Conservation (phyloP, 2,329 filamentous ascomycete species). For the Aspergillus fischeri region DNA sequence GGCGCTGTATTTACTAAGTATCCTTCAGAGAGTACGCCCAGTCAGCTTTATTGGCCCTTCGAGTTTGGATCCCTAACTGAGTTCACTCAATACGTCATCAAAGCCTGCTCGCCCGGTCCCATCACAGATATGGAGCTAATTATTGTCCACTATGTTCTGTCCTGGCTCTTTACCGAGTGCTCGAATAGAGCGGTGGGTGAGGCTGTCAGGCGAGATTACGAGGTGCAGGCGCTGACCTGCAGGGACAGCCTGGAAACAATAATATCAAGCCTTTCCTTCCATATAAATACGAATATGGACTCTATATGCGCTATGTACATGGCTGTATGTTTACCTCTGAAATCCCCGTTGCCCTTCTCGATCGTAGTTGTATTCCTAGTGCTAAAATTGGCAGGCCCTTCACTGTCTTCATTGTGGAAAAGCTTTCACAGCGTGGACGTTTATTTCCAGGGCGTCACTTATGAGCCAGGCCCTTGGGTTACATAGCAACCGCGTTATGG, state of each 20-base stretch:
- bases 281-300: slow-evolving; percentile 5
- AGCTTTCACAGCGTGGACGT: no score
- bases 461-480: no score
- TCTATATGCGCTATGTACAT: slow-evolving; percentile 11
- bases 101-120: slow-evolving; percentile 8
- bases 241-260: slow-evolving; percentile 11
- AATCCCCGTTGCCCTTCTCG: no score
- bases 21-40: neutral
- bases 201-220: slow-evolving; percentile 4
- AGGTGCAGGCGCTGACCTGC: slow-evolving; percentile 5
- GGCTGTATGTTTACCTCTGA: slow-evolving; percentile 5
- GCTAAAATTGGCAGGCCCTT: no score
- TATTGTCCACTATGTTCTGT: slow-evolving; percentile 12
- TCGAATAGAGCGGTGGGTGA: neutral
- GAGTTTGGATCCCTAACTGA: slow-evolving; percentile 9
- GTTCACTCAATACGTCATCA: slow-evolving; percentile 12
- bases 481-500: no score
- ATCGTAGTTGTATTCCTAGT: no score
- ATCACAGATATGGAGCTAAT: slow-evolving; percentile 9
- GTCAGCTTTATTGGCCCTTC: slow-evolving; percentile 12
- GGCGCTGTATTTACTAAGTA: no score
- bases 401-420: no score
- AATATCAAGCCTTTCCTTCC: slow-evolving; percentile 7
- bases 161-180: slow-evolving; percentile 8
- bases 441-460: no score